Base-by-base conservation (phyloP, 768 basidiomycete species). In the Tulasnella sp. region DNA sequence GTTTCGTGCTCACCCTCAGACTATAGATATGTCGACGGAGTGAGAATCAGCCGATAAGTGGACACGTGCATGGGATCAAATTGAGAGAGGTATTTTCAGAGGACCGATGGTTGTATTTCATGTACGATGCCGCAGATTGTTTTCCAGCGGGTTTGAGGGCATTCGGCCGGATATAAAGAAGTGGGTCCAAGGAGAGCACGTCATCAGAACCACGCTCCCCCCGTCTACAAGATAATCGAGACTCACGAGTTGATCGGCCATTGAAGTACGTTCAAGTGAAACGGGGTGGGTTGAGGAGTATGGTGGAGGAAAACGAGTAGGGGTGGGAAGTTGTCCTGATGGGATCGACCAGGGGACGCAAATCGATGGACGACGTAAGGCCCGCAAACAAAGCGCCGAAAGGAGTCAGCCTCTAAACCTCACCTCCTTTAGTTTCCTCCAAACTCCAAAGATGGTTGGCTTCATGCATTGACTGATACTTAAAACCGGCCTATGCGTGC, bases 201-300 rank as follows among this genome's bases (percentile, higher is more conserved):
- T 31, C 42, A 69, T 69, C 64, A 69, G 64, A 69, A 69, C 9
- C 64, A 69, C 64, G 34, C 28, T 69, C 28, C 34, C 31, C 64
- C 12, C 0, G n/a, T 14, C 34, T 69, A 7, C 18, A 37, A 24
- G 20, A 18, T 6, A 31, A 31, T 64, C 75, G 37, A 34, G 74
- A 86, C 90, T 83, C 83, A 90, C 90, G 83, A 90, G 83, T 85
- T 89, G 88, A 83, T 90, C 90, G 82, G 90, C 90, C 90, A 90
- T 90, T 72, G 64, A 28, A 20, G 28, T 69, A 18, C 18, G 64
- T 69, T 69, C 34, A 28, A 42, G 74, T 28, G 42, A 16, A 11
- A 44, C 42, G 42, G 48, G 42, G 16, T 34, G 48, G 74, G 40
- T 22, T 44, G 48, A 50, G 42, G 48, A 37, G 74, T 34, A 24